Evolutionary conservation across 2,329 filamentous ascomycete species (phyloP).

Genomic region (Didymella segeticola): DNA sequence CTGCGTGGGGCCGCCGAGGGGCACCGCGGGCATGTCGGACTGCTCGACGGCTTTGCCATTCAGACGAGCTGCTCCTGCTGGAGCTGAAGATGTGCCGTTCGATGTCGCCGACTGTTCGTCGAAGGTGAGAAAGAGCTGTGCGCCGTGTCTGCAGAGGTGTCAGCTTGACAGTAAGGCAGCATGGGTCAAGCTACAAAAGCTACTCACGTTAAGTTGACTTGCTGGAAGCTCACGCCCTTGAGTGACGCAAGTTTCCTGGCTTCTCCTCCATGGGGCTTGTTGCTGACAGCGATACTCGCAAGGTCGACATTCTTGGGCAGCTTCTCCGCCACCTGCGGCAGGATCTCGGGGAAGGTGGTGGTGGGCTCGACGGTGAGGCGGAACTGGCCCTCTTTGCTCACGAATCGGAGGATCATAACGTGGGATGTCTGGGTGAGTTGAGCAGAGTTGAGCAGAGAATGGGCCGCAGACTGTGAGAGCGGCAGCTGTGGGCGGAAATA

Average conservation of each 20-base stretch:
- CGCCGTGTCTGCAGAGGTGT: slow-evolving; percentile 73
- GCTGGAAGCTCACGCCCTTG: slow-evolving; percentile 61
- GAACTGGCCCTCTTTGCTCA: slow-evolving; percentile 91
- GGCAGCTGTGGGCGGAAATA: background rate
- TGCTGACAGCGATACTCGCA: slow-evolving; percentile 64
- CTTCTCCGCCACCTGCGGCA: slow-evolving; percentile 63
- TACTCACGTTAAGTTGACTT: slow-evolving; percentile 64
- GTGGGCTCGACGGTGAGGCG: slow-evolving; percentile 78
- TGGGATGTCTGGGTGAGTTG: background rate
- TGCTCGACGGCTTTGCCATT: slow-evolving; percentile 77
- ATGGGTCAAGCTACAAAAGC: slow-evolving; percentile 15
- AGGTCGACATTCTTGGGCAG: slow-evolving; percentile 64
- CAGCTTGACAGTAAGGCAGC: slow-evolving; percentile 24
- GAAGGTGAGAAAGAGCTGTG: slow-evolving; percentile 88
- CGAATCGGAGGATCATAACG: slow-evolving; percentile 81
- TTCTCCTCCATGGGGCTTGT: slow-evolving; percentile 66
- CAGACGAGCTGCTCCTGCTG: slow-evolving; percentile 65
- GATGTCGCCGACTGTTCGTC: slow-evolving; percentile 61
- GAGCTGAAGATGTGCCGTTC: slow-evolving; percentile 56
- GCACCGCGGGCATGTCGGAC: slow-evolving; percentile 70
- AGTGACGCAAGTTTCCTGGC: slow-evolving; percentile 60
- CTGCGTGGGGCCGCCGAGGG: slow-evolving; percentile 61
- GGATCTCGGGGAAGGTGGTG: slow-evolving; percentile 71
- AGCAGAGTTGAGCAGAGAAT: background rate
- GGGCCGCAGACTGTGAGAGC: background rate